Evolutionary conservation across 75 land plant genomes (phyloP).

Genomic region (Picea sitchensis): DNA sequence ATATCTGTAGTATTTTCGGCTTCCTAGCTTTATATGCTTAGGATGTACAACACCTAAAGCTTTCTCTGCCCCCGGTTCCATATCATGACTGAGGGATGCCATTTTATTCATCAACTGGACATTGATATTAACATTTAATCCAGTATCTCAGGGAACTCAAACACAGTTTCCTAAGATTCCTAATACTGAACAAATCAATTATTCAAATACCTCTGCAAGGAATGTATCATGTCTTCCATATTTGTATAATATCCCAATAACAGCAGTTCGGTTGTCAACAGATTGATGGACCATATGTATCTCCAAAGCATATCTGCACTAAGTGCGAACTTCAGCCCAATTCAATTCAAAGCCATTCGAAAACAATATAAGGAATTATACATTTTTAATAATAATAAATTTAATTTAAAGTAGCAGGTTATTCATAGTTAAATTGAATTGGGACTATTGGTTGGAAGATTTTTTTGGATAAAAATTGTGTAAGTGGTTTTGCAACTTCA

Average conservation of each 20-base stretch:
- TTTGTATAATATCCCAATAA: slow-evolving; percentile 28
- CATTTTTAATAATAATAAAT: not conserved
- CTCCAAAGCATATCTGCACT: slow-evolving; percentile 25
- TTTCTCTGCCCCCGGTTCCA: slow-evolving; percentile 8
- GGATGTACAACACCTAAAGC: slow-evolving; percentile 17
- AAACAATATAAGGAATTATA: too few species aligned
- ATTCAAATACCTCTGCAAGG: slow-evolving; percentile 22
- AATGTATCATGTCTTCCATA: slow-evolving; percentile 30
- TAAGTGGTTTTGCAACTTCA: not conserved
- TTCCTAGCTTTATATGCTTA: slow-evolving; percentile 20
- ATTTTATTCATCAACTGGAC: slow-evolving; percentile 2
- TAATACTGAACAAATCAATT: not conserved
- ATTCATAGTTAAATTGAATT: not conserved
- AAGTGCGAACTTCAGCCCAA: not conserved
- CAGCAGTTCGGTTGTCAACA: slow-evolving; percentile 12
- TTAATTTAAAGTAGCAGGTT: not conserved
- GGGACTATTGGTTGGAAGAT: not conserved
- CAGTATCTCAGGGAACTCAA: too few species aligned
- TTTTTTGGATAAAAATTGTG: not conserved
- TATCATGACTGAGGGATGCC: not conserved
- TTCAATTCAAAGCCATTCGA: too few species aligned
- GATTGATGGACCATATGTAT: slow-evolving; percentile 38
- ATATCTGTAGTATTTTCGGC: slow-evolving; percentile 44
- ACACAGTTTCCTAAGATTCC: not conserved
- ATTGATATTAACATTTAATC: not conserved